A percentile compares a stretch with the other conserved stretches of the same genome.
Conservation (phyloP, 2,329 filamentous ascomycete species). For the Aureobasidium sp. region DNA sequence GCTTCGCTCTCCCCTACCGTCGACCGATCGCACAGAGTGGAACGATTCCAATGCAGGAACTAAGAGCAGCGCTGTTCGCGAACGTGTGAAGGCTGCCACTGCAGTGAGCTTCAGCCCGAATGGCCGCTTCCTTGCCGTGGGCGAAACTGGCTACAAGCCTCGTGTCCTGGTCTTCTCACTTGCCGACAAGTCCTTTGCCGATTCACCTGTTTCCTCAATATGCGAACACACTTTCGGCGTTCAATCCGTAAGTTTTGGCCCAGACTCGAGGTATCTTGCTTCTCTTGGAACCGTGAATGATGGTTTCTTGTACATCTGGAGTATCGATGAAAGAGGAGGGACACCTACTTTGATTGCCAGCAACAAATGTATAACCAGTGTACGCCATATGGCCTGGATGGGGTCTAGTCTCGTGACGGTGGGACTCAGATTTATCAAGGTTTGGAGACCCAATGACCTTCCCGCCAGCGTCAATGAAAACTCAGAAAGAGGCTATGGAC, state of each 20-base stretch:
- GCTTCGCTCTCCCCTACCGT: not conserved
- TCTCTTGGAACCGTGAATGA: constrained; percentile 86
- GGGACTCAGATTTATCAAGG: constrained; percentile 84
- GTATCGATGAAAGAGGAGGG: constrained; percentile 72
- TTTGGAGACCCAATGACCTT: constrained; percentile 70
- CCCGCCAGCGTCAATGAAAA: constrained; percentile 14
- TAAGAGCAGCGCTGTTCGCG: constrained; percentile 78
- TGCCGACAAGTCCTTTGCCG: constrained; percentile 63
- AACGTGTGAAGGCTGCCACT: constrained; percentile 89
- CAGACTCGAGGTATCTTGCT: constrained; percentile 76
- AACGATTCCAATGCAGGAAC: constrained; percentile 48
- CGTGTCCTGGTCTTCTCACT: constrained; percentile 85
- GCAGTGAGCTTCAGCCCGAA: constrained; percentile 84
- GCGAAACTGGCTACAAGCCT: constrained; percentile 89
- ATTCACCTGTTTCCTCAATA: constrained; percentile 74
- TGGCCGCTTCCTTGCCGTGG: constrained; percentile 79
- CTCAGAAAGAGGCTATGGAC: constrained; percentile 8
- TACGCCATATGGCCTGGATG: constrained; percentile 86
- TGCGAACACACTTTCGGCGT: constrained; percentile 89
- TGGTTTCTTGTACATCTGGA: constrained; percentile 89
- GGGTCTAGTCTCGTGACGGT: constrained; percentile 75
- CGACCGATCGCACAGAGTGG: constrained; percentile 31
- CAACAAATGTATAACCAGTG: constrained; percentile 85
- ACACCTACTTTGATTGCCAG: constrained; percentile 69
- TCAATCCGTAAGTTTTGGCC: constrained; percentile 78